Evolutionary conservation across 148 eudicot genomes (phyloP).

Genomic region (Spergularia bocconei): DNA sequence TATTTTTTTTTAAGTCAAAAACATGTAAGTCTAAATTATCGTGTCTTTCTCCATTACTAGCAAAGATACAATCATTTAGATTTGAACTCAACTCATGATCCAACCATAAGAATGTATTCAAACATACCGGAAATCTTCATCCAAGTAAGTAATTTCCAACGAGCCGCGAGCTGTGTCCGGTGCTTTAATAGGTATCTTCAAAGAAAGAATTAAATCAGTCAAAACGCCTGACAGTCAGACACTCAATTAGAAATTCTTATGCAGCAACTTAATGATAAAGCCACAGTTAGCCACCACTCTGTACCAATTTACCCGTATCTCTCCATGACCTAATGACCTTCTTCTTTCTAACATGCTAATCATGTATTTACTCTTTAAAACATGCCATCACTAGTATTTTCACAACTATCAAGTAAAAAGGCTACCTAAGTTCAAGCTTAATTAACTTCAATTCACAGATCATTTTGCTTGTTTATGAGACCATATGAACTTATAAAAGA

Average conservation of each 20-base stretch:
- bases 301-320: neutral
- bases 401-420: no score
- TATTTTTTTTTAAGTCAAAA: no score
- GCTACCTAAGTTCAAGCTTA: no score
- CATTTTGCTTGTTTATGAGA: neutral
- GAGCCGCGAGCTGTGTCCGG: conserved; percentile 77
- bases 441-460: no score
- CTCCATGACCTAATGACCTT: no score
- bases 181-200: conserved; percentile 91
- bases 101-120: neutral
- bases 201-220: neutral
- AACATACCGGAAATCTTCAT: conserved; percentile 79
- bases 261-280: neutral
- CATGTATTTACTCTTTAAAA: no score
- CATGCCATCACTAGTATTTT: no score
- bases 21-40: no score
- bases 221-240: neutral
- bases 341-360: no score
- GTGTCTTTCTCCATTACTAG: neutral
- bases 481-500: neutral
- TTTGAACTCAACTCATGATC: neutral
- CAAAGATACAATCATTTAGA: no score
- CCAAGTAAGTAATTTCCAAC: conserved; percentile 85
- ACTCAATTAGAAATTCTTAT: neutral
- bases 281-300: neutral